Evolutionary conservation across 2,329 filamentous ascomycete genomes (phyloP), one percentile per base, ranked within the genome.

Genomic region (Sporothrix brunneoviolacea): DNA sequence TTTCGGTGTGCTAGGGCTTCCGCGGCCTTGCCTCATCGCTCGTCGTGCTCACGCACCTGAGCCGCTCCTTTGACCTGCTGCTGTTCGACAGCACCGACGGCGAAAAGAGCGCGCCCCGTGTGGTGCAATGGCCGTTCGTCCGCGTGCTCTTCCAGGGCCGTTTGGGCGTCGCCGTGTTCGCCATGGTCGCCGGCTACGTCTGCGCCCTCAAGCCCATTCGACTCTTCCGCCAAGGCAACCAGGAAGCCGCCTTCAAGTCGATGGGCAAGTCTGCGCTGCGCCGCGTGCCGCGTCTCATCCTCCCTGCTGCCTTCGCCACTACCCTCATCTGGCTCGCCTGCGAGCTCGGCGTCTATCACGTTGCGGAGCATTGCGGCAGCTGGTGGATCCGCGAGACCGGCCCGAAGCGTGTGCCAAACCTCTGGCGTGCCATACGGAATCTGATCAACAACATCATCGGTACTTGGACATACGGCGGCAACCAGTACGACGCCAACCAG

Each of bases 151-250:
- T 76, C 44, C 79, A 81, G 59, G 80, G 82, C 19, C 74, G 83
- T 15, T 77, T 80, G 40, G 83, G 82, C 63, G 82, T 85, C 3
- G 76, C 80, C 13, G 79, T 84, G 55, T 84, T 85, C 64, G 76
- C 82, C 59, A 71, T 85, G 41, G 78, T 83, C 35, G 80, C 80
- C 19, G 80, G 80, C 51, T 83, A 82, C 58, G 80, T 83, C 46
- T 83, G 81, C 64, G 75, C 77, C 4, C 70, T 83, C 47, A 82
- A 82, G 59, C 77, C 80, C 15, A 72, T 83, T 53, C 71, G 73
- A 48, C 72, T 77, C 46, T 75, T 70, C 59, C 72, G 76, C 48
- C 67, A 74, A 28, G 79, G 77, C 46, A 72, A 77, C 57, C 70
- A 72, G 50, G 71, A 77, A 37, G 70, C 69, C 1, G 77, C 78